A percentile compares a stretch with the other conserved stretches of the same genome.
Evolutionary conservation across 2,329 filamentous ascomycete genomes (phyloP).

Genomic region (Talaromyces amestolkiae): DNA sequence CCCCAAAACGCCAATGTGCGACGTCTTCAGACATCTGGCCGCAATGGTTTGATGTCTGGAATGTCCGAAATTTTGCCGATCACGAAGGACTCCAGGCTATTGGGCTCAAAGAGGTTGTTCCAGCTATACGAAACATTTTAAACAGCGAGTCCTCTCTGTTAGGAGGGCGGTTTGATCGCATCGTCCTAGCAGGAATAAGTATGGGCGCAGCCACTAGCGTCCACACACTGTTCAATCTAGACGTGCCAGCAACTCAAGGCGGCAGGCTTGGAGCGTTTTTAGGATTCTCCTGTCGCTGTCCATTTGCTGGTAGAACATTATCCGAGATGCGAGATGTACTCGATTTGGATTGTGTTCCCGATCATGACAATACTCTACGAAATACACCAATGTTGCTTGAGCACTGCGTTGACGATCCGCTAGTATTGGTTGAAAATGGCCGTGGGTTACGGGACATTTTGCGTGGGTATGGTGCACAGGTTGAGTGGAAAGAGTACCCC

Average conservation of each 20-base stretch:
- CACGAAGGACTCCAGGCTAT: constrained; percentile 6
- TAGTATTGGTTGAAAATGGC: constrained; percentile 5
- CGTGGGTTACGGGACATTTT: background rate
- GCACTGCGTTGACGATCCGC: constrained; percentile 10
- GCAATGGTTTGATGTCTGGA: constrained; percentile 16
- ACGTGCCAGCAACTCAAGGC: background rate
- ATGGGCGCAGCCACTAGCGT: constrained; percentile 10
- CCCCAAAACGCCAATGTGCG: constrained; percentile 6
- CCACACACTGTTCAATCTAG: constrained; percentile 5
- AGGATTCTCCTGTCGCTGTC: constrained; percentile 6
- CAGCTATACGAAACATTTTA: background rate
- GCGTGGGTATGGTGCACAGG: constrained; percentile 1
- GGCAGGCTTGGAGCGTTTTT: constrained; percentile 6
- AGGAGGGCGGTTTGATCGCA: background rate
- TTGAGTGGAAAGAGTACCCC: constrained; percentile 10
- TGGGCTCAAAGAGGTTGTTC: constrained; percentile 12
- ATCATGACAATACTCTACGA: background rate
- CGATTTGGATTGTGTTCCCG: background rate
- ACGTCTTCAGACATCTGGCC: background rate
- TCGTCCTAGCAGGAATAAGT: constrained; percentile 9
- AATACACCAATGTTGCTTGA: constrained; percentile 13
- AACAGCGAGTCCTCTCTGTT: background rate
- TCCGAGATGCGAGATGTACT: background rate
- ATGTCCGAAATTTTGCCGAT: constrained; percentile 8
- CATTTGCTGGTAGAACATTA: constrained; percentile 11